Percentiles rank a stretch among this genome's conserved stretches.
Evolutionary conservation across 2,329 filamentous ascomycete species (phyloP).

Genomic region (Fusarium dlaminii): DNA sequence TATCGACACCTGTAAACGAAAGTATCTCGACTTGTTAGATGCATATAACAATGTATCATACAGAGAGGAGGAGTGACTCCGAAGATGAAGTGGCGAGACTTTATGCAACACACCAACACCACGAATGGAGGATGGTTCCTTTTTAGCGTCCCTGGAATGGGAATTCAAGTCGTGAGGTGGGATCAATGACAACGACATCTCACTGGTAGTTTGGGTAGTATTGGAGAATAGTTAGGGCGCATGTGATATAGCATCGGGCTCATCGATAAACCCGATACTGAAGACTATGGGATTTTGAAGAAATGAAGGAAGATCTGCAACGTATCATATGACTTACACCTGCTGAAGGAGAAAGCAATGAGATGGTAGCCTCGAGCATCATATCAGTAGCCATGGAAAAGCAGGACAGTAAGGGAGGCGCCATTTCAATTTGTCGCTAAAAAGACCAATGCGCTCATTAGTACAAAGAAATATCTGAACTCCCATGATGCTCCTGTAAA

Average conservation of each 20-base stretch:
- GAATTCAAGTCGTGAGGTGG: constrained; percentile 2
- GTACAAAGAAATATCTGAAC: not conserved
- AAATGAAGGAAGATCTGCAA: not conserved
- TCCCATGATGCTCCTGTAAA: not conserved
- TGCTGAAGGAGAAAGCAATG: not conserved
- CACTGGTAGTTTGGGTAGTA: not conserved
- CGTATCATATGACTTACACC: not conserved
- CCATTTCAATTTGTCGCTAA: not conserved
- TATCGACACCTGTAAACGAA: not conserved
- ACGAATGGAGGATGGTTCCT: not conserved
- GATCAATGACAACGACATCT: constrained; percentile 30
- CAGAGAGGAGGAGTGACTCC: not conserved
- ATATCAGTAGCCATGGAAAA: not conserved
- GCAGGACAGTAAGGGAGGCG: not conserved
- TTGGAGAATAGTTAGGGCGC: not conserved
- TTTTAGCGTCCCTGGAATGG: constrained; percentile 9
- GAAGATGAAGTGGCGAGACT: not conserved
- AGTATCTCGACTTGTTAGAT: not conserved
- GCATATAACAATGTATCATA: not conserved
- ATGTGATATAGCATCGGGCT: not conserved
- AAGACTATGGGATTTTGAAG: not conserved
- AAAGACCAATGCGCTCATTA: not conserved
- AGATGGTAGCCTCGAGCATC: not conserved
- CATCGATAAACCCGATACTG: not conserved
- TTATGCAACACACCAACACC: not conserved